Base-by-base conservation (phyloP, 2,329 filamentous ascomycete genomes). In the Dactylellina cionopaga region DNA sequence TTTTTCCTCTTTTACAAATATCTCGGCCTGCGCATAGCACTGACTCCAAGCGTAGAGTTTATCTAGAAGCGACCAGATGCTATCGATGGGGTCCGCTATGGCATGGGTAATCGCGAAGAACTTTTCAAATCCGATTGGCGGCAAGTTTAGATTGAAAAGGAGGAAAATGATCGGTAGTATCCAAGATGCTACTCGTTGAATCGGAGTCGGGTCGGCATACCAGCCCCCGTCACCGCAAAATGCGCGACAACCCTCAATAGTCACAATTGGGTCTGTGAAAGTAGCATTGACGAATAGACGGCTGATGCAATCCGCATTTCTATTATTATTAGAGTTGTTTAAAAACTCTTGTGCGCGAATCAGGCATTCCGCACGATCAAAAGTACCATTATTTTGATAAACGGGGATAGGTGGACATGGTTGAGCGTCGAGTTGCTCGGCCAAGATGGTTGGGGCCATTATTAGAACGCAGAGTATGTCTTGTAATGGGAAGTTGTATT, bases 11-110 rank as follows among this genome's bases (percentile, higher is more conserved):
- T 9, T 51, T 13, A 51, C 46, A 24, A 51, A 51, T 11, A 33
- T 31, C 15, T 51, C 46, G 27, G 46, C 46, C 10, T 33, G 35
- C 13, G n/a, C 27, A 31, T 51, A 35, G 9, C 46, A 51, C 35
- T 31, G 31, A 10, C 35, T 31, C 46, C 46, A 51, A 35, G 46
- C 46, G 27, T 51, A 51, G 4, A 51, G 25, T 35, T 51, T 51
- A 22, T 51, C 46, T 19, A 51, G 24, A 13, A 33, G 46, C 19
- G 46, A 51, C 46, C 46, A 51, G 24, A 51, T 31, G n/a, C 46
- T 51, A 31, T 51, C 46, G 6, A 51, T 51, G 10, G 46, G 46
- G n/a, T 51, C 46, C 9, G 27, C 46, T 17, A 51, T 2, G 11
- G 46, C 46, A 22, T 51, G 46, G 5, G 24, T 17, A 10, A 51